Base-by-base conservation (phyloP, 371 early-diverging fungal genomes). In the Lichtheimia ornata region DNA sequence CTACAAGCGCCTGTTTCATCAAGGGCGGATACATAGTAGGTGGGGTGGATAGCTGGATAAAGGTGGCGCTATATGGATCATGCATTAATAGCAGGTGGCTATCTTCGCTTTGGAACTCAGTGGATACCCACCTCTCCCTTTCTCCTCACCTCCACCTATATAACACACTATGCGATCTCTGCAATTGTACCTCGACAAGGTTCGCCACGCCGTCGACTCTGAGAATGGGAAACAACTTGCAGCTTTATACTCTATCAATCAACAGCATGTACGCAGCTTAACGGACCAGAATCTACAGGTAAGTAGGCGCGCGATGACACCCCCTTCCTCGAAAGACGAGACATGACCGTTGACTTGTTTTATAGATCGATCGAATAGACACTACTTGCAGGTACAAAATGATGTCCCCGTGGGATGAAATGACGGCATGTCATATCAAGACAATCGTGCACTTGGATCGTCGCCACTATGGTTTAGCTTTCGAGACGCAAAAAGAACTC, bases 371-470 rank as follows among this genome's bases (percentile, higher is more conserved):
- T 20, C 64, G 76, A n/a, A 58, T 85, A 3, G 74, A 73, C 15
- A 58, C 35, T 2, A 53, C 47, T 4, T 77, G 80, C 52, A 63
- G 64, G 12, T 65, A 64, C 11, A 53, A 60, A 22, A 53, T 79
- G 1, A 66, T 56, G 2, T 49, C 66, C 1, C 81, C 79, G 45
- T 87, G 86, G 85, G 75, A 74, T 49, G 86, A 88, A 18, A 67
- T 88, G 0, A 64, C 75, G 0, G 47, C 71, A 0, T 58, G 58
- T 0, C 85, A 87, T 60, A 55, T 87, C 5, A 74, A 72, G 58
- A 83, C 83, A 0, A 65, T 78, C 4, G 51, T 65, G 1, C 72
- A 65, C 22, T 50, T 72, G 5, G 67, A 71, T 24, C 59, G 62
- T 18, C 67, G 69, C 5, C 72, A 83, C 52, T 79, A 68, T 53